Base-by-base conservation (phyloP, 2,329 filamentous ascomycete genomes). In the Cryphonectria radicalis region DNA sequence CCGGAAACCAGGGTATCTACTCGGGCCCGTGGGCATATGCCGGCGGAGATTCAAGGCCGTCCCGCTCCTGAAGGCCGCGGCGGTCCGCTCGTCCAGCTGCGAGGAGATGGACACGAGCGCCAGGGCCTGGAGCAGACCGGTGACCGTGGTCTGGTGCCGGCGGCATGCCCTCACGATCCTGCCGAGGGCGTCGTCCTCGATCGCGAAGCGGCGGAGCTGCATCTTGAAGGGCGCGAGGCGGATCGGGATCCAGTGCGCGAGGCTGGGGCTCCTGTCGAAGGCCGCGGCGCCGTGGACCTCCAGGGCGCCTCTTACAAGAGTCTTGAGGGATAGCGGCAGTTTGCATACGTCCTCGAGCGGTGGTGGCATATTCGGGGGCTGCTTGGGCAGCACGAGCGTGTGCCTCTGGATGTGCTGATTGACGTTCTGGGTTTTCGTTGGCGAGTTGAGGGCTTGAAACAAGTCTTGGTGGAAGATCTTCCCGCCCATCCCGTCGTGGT, bases 381-480 rank as follows among this genome's bases (percentile, higher is more conserved):
- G 40, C 10, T 32, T n/a, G 55, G 3, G 57, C 53, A 4, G 28
- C 63, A 17, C 72, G 63, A 4, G 74, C 66, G 19, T 73, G 32
- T 4, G 77, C 71, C 0, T 70, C 50, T 32, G 70, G 67, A 7
- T 70, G 53, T 6, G 68, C 42, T n/a, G 62, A 64, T 28, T 22
- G 64, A 40, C 8, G 28, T 40, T 67, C 43, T 32, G 25, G 19
- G 6, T 19, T 66, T 50, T 46, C 1, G 46, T n/a, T 5, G 55
- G 65, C 10, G 57, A 37, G 43, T 78, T 77, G 60, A 80, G 77
- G 43, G 76, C 75, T 8, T 72, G 70, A 5, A 80, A 63, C 10
- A 81, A 65, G 22, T 73, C 76, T 63, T 75, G 66, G 57, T 81
- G 79, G n/a, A 80, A 77, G 4, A 80, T 74, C 67, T 78, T 80